Conservation (phyloP, 2,329 filamentous ascomycete genomes). For the Aspergillus chevalieri region DNA sequence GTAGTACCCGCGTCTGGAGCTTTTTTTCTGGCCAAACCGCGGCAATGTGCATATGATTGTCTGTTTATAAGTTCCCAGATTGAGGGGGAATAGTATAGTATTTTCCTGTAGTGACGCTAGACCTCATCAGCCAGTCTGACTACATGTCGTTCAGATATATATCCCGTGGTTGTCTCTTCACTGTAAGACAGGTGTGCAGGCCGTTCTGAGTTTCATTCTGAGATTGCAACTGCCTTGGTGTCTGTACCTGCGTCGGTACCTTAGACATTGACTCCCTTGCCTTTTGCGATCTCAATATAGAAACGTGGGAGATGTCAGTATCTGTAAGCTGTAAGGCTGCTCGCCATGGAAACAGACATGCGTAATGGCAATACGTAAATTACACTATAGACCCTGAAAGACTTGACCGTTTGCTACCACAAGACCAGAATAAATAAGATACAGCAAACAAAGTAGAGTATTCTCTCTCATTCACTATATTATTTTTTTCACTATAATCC, state of each 20-base stretch:
- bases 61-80: too few species aligned
- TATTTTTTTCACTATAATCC: too few species aligned
- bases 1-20: background rate
- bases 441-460: too few species aligned
- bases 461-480: too few species aligned
- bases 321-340: background rate
- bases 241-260: background rate
- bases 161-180: background rate
- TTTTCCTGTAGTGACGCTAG: too few species aligned
- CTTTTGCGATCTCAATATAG: background rate
- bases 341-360: conserved; percentile 1
- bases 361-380: background rate
- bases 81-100: too few species aligned
- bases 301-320: background rate
- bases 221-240: background rate
- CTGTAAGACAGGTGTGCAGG: background rate
- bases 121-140: background rate
- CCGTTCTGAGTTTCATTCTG: background rate
- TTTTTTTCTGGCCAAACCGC: background rate
- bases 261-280: background rate
- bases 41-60: too few species aligned
- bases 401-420: too few species aligned
- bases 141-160: background rate
- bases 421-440: too few species aligned
- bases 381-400: background rate